Evolutionary conservation across 1,139 yeast genomes (phyloP), one percentile per base, ranked within the genome.

Genomic region (Arxiozyma heterogenica): DNA sequence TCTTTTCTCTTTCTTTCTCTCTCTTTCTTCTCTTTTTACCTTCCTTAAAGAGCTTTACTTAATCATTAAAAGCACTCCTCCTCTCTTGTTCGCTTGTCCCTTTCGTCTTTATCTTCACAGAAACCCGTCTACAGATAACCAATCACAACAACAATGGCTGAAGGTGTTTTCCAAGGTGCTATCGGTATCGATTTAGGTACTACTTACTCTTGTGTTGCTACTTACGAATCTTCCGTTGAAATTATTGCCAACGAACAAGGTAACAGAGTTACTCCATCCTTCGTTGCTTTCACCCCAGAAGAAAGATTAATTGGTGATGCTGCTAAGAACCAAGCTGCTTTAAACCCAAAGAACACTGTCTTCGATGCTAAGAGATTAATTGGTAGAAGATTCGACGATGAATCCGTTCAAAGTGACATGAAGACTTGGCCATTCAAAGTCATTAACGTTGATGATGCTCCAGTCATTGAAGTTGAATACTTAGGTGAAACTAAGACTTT

Each of bases 131-230:
- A 43, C 15, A 41, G 41, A 55, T 56, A 54, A 21, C 49, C 55
- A 25, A 44, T 34, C 39, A 34, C n/a, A 49, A 53, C 52, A 58
- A 81, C 75, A 75, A 85, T 85, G 91, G 88, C 91, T 84, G 97
- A 91, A 84, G 96, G 96, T 86, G 95, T 91, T 81, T 91, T 87
- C 87, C 95, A 91, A 84, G 96, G 96, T 84, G 98, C 98, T 80
- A 90, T 91, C 81, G 98, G 98, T 84, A 91, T 91, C 89, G 85
- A 81, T 74, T 81, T 90, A 73, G 96, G 96, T 68, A 83, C 88
- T 56, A 88, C 96, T 55, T 88, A 88, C 77, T 88, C 96, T 15
- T 89, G 96, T 81, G 96, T 88, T 55, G 96, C 95, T 71, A 95
- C 89, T 78, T 88, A 81, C 80, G 95, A 81, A 79, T 86, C 83